Evolutionary conservation across 805 yeast species (phyloP).

Genomic region (Kazachstania bromeliacearum): DNA sequence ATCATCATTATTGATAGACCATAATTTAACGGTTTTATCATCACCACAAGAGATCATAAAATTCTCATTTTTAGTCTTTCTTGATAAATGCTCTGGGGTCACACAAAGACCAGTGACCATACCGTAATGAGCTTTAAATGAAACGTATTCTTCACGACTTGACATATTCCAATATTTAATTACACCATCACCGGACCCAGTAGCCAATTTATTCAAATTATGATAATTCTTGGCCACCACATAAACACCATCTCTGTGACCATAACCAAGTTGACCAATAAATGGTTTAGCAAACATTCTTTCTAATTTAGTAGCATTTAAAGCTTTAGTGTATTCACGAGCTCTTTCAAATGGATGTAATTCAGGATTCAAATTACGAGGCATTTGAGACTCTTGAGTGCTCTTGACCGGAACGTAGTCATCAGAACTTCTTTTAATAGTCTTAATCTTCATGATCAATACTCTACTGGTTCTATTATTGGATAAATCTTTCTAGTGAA

Average conservation of each 20-base stretch:
- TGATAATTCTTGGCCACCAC: slow-evolving; percentile 70
- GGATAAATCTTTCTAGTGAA: no score
- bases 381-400: slow-evolving; percentile 77
- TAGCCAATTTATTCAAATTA: slow-evolving; percentile 64
- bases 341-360: slow-evolving; percentile 96
- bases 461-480: no score
- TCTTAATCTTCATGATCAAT: slow-evolving; percentile 83
- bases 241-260: slow-evolving; percentile 93
- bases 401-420: slow-evolving; percentile 86
- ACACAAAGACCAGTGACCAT: slow-evolving; percentile 79
- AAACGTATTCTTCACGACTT: slow-evolving; percentile 60
- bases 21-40: slow-evolving; percentile 80
- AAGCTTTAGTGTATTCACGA: slow-evolving; percentile 87
- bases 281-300: slow-evolving; percentile 97
- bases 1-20: slow-evolving; percentile 62
- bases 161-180: slow-evolving; percentile 90
- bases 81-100: slow-evolving; percentile 37
- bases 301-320: slow-evolving; percentile 91
- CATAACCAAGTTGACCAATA: slow-evolving; percentile 86
- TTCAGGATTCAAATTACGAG: slow-evolving; percentile 87
- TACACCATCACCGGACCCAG: slow-evolving; percentile 93
- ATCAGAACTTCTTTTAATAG: slow-evolving; percentile 83
- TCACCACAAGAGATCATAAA: slow-evolving; percentile 75
- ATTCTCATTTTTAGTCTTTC: slow-evolving; percentile 26
- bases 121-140: slow-evolving; percentile 84